Evolutionary conservation across 305 asterid genomes (phyloP).

Genomic region (Ilex paraguariensis): DNA sequence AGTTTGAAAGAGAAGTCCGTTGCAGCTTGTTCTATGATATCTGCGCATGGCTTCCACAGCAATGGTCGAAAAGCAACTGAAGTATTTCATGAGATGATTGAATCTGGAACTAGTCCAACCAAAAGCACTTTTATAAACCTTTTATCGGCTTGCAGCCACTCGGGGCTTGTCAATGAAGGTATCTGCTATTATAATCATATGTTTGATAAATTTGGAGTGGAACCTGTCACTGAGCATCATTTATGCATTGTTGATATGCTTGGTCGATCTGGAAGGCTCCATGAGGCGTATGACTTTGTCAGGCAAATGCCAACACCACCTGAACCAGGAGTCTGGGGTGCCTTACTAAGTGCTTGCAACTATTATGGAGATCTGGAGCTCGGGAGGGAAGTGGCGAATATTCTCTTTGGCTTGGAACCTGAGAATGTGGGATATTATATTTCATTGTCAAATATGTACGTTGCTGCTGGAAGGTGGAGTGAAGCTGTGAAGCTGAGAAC

Average conservation of each 20-base stretch:
- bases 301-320: constrained; percentile 25
- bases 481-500: constrained; percentile 65
- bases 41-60: constrained; percentile 61
- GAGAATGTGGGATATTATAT: constrained; percentile 56
- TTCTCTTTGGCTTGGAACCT: constrained; percentile 44
- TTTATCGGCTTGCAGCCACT: constrained; percentile 62
- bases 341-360: constrained; percentile 58
- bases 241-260: constrained; percentile 56
- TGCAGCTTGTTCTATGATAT: constrained; percentile 52
- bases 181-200: constrained; percentile 33
- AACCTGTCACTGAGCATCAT: constrained; percentile 43
- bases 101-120: constrained; percentile 43
- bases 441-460: constrained; percentile 49
- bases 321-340: constrained; percentile 54
- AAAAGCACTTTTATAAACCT: constrained; percentile 57
- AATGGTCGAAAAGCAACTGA: constrained; percentile 37
- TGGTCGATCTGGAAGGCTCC: constrained; percentile 54
- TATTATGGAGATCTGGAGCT: constrained; percentile 51
- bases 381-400: constrained; percentile 51
- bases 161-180: constrained; percentile 61
- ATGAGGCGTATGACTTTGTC: constrained; percentile 45
- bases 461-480: constrained; percentile 63
- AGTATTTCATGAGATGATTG: constrained; percentile 39
- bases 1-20: constrained; percentile 33
- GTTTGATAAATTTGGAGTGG: constrained; percentile 28